Evolutionary conservation across 768 basidiomycete genomes (phyloP), one percentile per base, ranked within the genome.

Genomic region (Lentinula detonsa): DNA sequence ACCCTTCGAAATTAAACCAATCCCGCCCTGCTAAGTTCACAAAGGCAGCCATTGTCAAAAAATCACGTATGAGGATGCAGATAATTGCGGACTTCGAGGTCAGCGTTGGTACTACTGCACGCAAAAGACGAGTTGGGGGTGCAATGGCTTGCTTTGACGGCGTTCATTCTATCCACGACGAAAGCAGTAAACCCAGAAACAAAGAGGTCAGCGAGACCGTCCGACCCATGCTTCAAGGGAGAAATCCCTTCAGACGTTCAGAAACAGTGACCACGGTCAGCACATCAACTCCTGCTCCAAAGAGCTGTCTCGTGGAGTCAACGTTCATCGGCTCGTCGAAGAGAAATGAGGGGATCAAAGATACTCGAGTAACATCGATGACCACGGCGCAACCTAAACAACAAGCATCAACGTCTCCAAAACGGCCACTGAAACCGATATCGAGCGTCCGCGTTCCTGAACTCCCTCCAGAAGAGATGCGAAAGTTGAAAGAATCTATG

Each of bases 381-480:
- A 7, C n/a, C 23, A 35, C 34, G 34, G 18, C 40, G 11, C 57
- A 34, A 21, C 37, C 18, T n/a, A 42, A 13, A 56, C 54, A 21
- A 21, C 53, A 56, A 23, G 2, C 35, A 23, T 31, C 55, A 2
- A 15, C 21, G 5, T 33, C 23, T 28, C 55, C 15, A 2, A 56
- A 10, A 33, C 55, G 21, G 23, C 46, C 28, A 8, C n/a, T 64
- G n/a, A 51, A 51, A 49, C 63, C 63, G 13, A 64, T 64, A 10
- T 64, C 63, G 23, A 57, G 39, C 18, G 37, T 64, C 8, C 42
- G 50, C 49, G 56, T 64, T 37, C 63, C 63, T 33, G 55, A 49
- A 35, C 60, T 64, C 18, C 60, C 63, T 15, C 60, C 46, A 13
- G 63, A 52, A 18, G 60, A 64, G 43, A 51, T 55, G 60, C 33